Evolutionary conservation across 768 basidiomycete genomes (phyloP).

Genomic region (Crepidotus variabilis): DNA sequence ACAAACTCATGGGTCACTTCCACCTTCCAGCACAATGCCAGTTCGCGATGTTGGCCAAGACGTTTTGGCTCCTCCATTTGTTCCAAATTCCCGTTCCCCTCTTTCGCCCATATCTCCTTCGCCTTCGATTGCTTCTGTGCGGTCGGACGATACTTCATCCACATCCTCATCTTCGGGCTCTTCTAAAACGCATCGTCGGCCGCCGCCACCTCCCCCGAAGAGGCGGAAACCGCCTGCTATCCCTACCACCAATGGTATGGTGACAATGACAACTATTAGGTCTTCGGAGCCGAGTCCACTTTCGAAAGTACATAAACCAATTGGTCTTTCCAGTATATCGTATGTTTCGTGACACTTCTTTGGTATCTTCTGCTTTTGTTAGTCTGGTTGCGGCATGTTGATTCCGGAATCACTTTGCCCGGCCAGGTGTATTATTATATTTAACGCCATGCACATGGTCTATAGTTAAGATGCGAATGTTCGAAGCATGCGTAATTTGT

Average conservation of each 20-base stretch:
- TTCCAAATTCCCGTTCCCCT: neutral
- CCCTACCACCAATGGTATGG: slow-evolving; percentile 50
- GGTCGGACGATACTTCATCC: neutral
- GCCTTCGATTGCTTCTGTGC: neutral
- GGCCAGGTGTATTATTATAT: too few relatives aligned
- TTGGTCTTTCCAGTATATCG: slow-evolving; percentile 15
- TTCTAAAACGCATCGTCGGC: slow-evolving; percentile 27
- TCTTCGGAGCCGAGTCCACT: slow-evolving; percentile 36
- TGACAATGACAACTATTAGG: slow-evolving; percentile 53
- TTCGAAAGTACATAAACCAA: slow-evolving; percentile 22
- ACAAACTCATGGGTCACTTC: neutral
- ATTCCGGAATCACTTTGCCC: too few relatives aligned
- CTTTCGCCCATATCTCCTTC: neutral
- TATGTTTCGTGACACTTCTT: slow-evolving; percentile 11
- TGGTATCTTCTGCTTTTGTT: neutral
- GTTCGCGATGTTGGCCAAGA: slow-evolving; percentile 3
- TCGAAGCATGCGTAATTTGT: too few relatives aligned
- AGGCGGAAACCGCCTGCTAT: slow-evolving; percentile 72
- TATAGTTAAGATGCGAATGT: too few relatives aligned
- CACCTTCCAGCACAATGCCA: slow-evolving; percentile 10
- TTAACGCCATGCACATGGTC: too few relatives aligned
- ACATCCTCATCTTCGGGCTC: slow-evolving; percentile 9
- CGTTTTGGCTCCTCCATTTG: slow-evolving; percentile 1
- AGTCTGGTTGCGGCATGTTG: too few relatives aligned
- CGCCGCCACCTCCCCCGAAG: slow-evolving; percentile 67